Evolutionary conservation across 257 asterid species (phyloP), one percentile per base, ranked within the genome.

Genomic region (Cruciata laevipes): DNA sequence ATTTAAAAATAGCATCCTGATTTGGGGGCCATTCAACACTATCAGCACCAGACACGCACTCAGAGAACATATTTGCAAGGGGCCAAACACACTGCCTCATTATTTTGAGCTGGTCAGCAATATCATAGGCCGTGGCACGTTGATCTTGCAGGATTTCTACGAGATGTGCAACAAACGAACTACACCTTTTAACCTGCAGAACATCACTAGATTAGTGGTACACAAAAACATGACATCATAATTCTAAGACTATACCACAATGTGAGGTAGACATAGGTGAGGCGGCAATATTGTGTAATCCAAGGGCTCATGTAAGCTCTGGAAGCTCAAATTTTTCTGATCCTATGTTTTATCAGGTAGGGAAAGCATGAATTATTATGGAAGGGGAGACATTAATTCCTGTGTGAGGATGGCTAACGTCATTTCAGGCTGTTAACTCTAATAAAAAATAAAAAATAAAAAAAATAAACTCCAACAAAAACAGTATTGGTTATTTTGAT

Each of bases 111-210:
- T 80, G 81, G 69, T 77, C 62, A 3, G 87, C 76, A 65, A 90
- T 84, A 69, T 68, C 75, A 75, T 94, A 94, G 64, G 86, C 92
- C 32, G 71, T 78, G 11, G 74, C 87, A 74, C 99, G 89, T 75
- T 94, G 99, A 71, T 87, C 97, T 90, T 94, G 99, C 65, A 88
- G 99, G 71, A 94, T 87, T 79, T 80, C 85, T 3, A 87, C 73
- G 61, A 90, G 91, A 80, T 94, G 96, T 72, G 88, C 83, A 70
- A 87, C 75, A 49, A 84, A 94, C 52, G 96, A 94, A 61, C 87
- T 63, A 10, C 95, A 82, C 73, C 79, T 76, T 69, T 83, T 73
- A 61, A 88, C 95, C 99, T 93, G 32, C 24, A 76, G 57, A 77
- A 60, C 8, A 70, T 35, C 53, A 71, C n/a, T 67, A 44, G 27